Conservation (phyloP, 257 asterid genomes). For the Nicotiana otophora region DNA sequence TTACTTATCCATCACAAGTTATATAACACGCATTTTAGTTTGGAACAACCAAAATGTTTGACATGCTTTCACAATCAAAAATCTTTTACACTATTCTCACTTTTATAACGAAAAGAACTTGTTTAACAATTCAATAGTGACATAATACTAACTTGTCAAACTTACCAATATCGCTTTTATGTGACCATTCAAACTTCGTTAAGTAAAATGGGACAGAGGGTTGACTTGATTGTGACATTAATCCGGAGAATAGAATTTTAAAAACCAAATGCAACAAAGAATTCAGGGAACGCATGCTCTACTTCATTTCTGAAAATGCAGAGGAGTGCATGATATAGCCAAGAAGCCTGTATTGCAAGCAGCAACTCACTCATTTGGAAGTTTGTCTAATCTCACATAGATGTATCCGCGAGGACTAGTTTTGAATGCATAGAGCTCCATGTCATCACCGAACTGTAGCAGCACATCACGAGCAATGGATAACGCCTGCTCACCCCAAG, state of each 20-base stretch:
- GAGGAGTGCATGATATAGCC: not conserved
- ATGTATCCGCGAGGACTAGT: conserved; percentile 78
- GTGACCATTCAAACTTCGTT: not conserved
- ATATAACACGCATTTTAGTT: not conserved
- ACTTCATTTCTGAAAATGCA: not conserved
- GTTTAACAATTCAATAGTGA: too few species aligned
- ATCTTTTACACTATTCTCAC: too few species aligned
- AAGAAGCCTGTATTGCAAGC: not conserved
- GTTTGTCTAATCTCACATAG: conserved; percentile 81
- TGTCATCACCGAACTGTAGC: conserved; percentile 48
- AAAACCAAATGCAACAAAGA: not conserved
- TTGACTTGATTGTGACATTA: not conserved
- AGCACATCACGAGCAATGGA: conserved; percentile 52
- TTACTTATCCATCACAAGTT: not conserved
- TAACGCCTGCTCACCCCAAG: conserved; percentile 78
- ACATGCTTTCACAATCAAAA: not conserved
- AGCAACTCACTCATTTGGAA: conserved; percentile 56
- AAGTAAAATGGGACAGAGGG: not conserved
- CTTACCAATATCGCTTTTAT: too few species aligned
- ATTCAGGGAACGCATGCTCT: not conserved
- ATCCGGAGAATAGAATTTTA: not conserved
- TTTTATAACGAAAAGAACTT: too few species aligned
- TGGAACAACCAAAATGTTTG: conserved; percentile 1
- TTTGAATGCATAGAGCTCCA: conserved; percentile 73
- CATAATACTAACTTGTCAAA: too few species aligned